Conservation (phyloP, 805 yeast species). For the Yarrowia sp. region DNA sequence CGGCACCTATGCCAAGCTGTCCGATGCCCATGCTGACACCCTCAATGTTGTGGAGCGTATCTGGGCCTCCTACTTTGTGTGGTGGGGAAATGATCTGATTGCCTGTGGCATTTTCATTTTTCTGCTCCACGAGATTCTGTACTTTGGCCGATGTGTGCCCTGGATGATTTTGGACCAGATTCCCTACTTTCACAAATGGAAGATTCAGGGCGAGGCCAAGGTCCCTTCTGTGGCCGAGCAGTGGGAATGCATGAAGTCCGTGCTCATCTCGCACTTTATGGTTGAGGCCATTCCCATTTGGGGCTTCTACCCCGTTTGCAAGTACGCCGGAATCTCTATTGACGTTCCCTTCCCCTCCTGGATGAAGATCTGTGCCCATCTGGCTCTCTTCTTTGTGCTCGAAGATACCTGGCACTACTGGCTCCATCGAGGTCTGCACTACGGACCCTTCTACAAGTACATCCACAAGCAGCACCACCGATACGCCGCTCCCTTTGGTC, state of each 20-base stretch:
- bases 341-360: conserved; percentile 80
- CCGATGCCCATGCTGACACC: conserved; percentile 12
- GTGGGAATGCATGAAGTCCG: conserved; percentile 86
- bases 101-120: conserved; percentile 91
- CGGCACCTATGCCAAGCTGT: conserved; percentile 13
- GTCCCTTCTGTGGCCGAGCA: conserved; percentile 79
- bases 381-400: conserved; percentile 70
- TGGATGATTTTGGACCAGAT: conserved; percentile 86
- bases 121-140: conserved; percentile 77
- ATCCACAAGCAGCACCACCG: conserved; percentile 97
- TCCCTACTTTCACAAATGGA: conserved; percentile 80
- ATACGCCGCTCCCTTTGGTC: conserved; percentile 96
- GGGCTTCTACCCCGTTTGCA: conserved; percentile 93
- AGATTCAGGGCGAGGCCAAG: conserved; percentile 77
- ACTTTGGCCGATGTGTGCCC: conserved; percentile 88
- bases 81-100: conserved; percentile 78
- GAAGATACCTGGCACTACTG: conserved; percentile 98
- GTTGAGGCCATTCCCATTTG: conserved; percentile 96
- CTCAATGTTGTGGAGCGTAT: conserved; percentile 51
- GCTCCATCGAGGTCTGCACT: conserved; percentile 87
- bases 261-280: conserved; percentile 78
- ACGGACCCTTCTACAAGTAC: conserved; percentile 82
- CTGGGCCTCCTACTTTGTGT: conserved; percentile 90
- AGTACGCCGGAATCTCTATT: conserved; percentile 69
- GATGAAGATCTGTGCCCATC: conserved; percentile 58